Conservation (phyloP, 495 filamentous ascomycete species). For the Lasiosphaeria ovina region DNA sequence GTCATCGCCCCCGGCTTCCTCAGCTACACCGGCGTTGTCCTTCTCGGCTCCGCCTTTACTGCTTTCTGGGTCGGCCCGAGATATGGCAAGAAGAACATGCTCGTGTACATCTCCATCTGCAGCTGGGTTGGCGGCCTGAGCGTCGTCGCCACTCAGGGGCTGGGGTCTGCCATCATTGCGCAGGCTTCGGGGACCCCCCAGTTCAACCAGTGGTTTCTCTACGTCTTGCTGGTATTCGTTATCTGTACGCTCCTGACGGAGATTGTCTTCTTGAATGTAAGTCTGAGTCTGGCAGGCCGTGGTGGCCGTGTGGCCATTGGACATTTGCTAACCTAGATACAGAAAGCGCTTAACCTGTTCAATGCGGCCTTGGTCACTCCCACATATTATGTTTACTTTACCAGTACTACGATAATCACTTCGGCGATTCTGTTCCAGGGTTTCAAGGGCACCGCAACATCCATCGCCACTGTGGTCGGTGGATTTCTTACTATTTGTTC, state of each 20-base stretch:
- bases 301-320: background rate
- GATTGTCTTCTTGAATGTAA: constrained; percentile 92
- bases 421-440: constrained; percentile 91
- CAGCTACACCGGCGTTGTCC: constrained; percentile 77
- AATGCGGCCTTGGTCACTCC: constrained; percentile 97
- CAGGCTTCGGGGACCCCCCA: constrained; percentile 76
- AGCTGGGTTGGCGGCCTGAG: constrained; percentile 91
- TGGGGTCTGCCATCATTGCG: constrained; percentile 87
- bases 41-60: constrained; percentile 67
- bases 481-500: constrained; percentile 94
- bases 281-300: constrained; percentile 30
- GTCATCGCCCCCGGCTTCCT: constrained; percentile 88
- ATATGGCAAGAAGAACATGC: constrained; percentile 95
- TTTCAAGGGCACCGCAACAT: constrained; percentile 79
- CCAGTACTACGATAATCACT: constrained; percentile 88
- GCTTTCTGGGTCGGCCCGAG: constrained; percentile 83
- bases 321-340: constrained; percentile 32
- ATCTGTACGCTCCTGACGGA: constrained; percentile 83
- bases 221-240: constrained; percentile 89
- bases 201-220: constrained; percentile 97
- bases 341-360: constrained; percentile 99
- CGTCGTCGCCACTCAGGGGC: constrained; percentile 90
- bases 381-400: constrained; percentile 98
- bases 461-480: constrained; percentile 86
- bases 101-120: constrained; percentile 95